Conservation (phyloP, 2,329 filamentous ascomycete genomes). For the Ampelomyces quisqualis region DNA sequence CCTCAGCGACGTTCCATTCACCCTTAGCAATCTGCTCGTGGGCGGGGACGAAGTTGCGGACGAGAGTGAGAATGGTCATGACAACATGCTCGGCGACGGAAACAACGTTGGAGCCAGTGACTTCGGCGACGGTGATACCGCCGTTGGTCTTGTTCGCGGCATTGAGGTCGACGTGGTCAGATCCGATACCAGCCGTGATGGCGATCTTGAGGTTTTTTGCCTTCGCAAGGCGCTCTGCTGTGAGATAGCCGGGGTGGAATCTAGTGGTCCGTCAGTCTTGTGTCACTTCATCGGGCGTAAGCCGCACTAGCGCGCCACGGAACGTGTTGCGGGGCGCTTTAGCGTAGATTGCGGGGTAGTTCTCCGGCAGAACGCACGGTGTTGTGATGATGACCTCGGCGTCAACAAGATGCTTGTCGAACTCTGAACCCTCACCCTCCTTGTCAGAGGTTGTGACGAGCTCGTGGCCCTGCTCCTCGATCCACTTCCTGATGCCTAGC, state of each 20-base stretch:
- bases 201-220: conserved; percentile 99
- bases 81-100: conserved; percentile 98
- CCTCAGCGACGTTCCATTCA: conserved; percentile 93
- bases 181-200: conserved; percentile 95
- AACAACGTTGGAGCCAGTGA: conserved; percentile 97
- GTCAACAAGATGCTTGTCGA: conserved; percentile 94
- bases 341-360: conserved; percentile 32
- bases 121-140: conserved; percentile 94
- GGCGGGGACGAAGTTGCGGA: conserved; percentile 97
- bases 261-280: too few relatives aligned
- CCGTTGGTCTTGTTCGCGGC: conserved; percentile 98
- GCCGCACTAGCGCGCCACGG: conserved; percentile 15
- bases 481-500: conserved; percentile 94
- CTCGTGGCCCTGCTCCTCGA: conserved; percentile 95
- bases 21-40: conserved; percentile 89
- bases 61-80: conserved; percentile 95
- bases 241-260: conserved; percentile 98
- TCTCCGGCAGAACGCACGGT: conserved; percentile 60
- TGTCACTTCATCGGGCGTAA: conserved; percentile 16
- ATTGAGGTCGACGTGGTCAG: conserved; percentile 96
- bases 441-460: conserved; percentile 97
- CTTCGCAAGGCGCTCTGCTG: conserved; percentile 90
- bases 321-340: conserved; percentile 31
- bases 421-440: conserved; percentile 87
- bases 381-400: conserved; percentile 99